Base-by-base conservation (phyloP, 2,329 filamentous ascomycete species). In the Anthostomella pinea region DNA sequence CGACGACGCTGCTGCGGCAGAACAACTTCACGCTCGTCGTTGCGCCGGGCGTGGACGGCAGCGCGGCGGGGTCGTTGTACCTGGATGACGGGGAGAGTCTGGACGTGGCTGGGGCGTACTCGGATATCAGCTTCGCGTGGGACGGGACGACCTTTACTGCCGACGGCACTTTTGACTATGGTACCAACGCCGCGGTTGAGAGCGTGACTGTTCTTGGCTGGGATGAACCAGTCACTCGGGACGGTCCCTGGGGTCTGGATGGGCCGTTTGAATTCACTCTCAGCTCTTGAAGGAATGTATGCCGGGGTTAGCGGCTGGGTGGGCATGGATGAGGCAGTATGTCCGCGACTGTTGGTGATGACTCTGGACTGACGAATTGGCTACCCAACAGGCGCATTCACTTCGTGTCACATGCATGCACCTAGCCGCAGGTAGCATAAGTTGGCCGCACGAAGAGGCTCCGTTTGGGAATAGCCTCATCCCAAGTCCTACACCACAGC, bases 11-110 rank as follows among this genome's bases (percentile, higher is more conserved):
- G 13, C 56, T 77, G 30, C 63, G 74, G 14, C 56, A 64, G 40
- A 54, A 73, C 38, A 58, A 69, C 44, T 77, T 77, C 50, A 52
- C 58, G 6, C 39, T 78, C 18, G 39, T 76, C 15, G 62, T 77
- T 15, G 72, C 74, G 3, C 71, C 69, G 0, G 69, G 60, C 6
- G 39, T 48, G 1, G 61, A 74, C n/a, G 72, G 72, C 3, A 68
- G 52, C 3, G 74, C 74, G 0, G 56, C 33, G 3, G 74, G 73
- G 0, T 56, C 55, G 1, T 42, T 78, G 33, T 77, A 77, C 40
- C 59, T 77, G 7, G 74, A 78, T 33, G 74, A 78, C 33, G 60
- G 60, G 5, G 57, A 56, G 11, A 54, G 50, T 31, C 6, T 53
- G 11, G 45, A 53, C 29, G 49, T 51, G 8, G 49, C 41, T 6